A percentile compares a stretch with the other conserved stretches of the same genome.
Evolutionary conservation across 805 yeast genomes (phyloP).

Genomic region (Candida arabinofermentans): DNA sequence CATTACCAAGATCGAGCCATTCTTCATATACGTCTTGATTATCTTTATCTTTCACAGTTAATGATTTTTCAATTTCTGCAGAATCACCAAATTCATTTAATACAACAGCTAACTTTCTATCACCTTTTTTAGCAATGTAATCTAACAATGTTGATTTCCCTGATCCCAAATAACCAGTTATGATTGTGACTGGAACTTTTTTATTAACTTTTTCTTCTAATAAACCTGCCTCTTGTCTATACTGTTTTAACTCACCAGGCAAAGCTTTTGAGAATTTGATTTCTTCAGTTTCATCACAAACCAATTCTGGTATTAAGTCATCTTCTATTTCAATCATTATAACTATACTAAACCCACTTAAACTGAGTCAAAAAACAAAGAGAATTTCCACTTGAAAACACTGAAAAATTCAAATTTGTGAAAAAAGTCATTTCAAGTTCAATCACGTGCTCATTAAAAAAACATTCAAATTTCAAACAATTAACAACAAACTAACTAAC

Average conservation of each 20-base stretch:
- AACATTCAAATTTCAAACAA: no score
- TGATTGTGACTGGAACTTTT: constrained; percentile 85
- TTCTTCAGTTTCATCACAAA: constrained; percentile 19
- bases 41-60: constrained; percentile 58
- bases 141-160: constrained; percentile 89
- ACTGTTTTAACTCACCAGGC: background rate
- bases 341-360: no score
- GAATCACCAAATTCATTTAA: constrained; percentile 92
- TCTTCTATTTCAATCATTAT: no score
- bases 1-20: constrained; percentile 96
- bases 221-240: constrained; percentile 15
- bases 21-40: constrained; percentile 61
- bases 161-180: constrained; percentile 93
- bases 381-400: no score
- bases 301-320: constrained; percentile 28
- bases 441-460: no score
- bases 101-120: constrained; percentile 79
- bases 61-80: constrained; percentile 80
- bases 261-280: constrained; percentile 21
- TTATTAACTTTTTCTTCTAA: constrained; percentile 20
- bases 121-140: constrained; percentile 64
- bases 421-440: background rate
- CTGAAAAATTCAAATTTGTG: background rate
- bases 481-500: background rate
- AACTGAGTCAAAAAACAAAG: no score